Base-by-base conservation (phyloP, 805 yeast species). In the Kazachstania africana region DNA sequence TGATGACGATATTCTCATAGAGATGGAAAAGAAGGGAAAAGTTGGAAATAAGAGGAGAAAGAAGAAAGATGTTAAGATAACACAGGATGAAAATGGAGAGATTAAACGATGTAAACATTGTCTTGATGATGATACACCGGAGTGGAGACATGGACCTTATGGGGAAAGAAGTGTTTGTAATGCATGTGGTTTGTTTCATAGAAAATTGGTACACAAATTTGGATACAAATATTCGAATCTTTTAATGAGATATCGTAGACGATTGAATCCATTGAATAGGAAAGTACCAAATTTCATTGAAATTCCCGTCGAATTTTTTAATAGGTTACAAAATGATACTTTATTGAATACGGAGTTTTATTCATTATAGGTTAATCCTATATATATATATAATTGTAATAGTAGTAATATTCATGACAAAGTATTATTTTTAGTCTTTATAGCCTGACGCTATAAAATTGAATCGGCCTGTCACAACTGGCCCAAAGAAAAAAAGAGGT, bases 91-190 rank as follows among this genome's bases (percentile, higher is more conserved):
- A 19, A 10, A 19, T 8, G 22, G 22, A 8, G 8, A 8, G 16
- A 22, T 16, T 17, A 34, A 34, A 18, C 12, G 17, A 21, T 31
- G 35, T 24, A 27, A 24, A 23, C 34, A 34, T 23, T 34, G 37
- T 24, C 20, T 17, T n/a, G 23, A 28, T n/a, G 21, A 19, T 17
- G 24, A 30, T 26, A 81, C 94, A 0, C 95, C 95, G 0, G 95
- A 87, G 53, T 85, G 96, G 96, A 66, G 96, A 48, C 65, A 78
- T 38, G 96, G 95, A 0, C 95, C 95, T 1, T 68, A 71, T 35
- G 94, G 94, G 0, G 72, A 76, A 4, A 67, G 83, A 44, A 79
- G 88, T 0, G 62, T 85, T 36, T 85, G 96, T 57, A 85, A 85
- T 53, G 95, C 96, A 0, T 87, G 96, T 59, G 96, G 96, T 0